Evolutionary conservation across 2,329 filamentous ascomycete genomes (phyloP).

Genomic region (Fusarium udum): DNA sequence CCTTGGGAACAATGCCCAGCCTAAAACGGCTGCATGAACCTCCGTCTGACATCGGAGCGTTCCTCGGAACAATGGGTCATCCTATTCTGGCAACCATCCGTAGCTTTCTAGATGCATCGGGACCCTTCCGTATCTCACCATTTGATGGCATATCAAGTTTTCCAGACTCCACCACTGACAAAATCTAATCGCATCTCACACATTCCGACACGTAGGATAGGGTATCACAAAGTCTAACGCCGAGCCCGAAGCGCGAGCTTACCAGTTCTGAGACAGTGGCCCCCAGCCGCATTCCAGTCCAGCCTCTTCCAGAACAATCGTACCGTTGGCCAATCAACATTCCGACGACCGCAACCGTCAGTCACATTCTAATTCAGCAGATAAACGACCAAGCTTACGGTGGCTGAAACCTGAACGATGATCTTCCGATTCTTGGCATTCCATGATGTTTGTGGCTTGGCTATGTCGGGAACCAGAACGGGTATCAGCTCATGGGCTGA

Average conservation of each 20-base stretch:
- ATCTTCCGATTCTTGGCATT: background rate
- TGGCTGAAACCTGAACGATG: constrained; percentile 6
- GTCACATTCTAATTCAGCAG: background rate
- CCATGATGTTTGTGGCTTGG: background rate
- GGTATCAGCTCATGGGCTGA: background rate
- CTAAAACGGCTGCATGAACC: background rate
- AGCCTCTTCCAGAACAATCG: background rate
- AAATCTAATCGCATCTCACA: background rate
- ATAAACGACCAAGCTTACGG: background rate
- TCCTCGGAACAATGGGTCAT: background rate
- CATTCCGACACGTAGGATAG: background rate
- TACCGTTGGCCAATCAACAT: background rate
- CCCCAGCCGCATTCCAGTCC: background rate
- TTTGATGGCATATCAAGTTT: background rate
- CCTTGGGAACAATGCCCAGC: background rate
- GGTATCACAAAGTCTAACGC: background rate
- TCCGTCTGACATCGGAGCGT: background rate
- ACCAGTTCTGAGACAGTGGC: background rate
- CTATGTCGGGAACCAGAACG: background rate
- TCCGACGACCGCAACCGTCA: constrained; percentile 4
- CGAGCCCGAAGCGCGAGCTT: background rate
- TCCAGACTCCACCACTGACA: background rate
- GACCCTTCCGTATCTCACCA: background rate
- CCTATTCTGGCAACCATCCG: accelerated
- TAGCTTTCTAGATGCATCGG: background rate